Evolutionary conservation across 768 basidiomycete genomes (phyloP), one percentile per base, ranked within the genome.

Genomic region (Auricularia cornea): DNA sequence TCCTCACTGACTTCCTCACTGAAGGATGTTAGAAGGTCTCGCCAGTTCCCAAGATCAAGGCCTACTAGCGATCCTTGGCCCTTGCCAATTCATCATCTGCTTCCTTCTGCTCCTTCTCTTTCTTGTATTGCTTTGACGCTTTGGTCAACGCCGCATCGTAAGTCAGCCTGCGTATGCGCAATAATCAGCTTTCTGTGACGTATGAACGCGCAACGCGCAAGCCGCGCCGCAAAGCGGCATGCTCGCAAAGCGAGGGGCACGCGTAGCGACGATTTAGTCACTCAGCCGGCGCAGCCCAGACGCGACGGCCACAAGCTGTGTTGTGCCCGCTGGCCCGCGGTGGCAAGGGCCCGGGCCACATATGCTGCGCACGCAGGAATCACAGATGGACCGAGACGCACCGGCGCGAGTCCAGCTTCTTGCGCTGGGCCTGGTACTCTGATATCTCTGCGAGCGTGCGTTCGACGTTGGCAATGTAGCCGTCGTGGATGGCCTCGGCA

Each of bases 1-100:
- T 95, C 92, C 70, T 94, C 89, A 10, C 85, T 82, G 0, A 88
- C 87, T 74, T 97, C 93, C 63, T 96, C 92, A 68, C 94, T 94
- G 67, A 1, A 54, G 3, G 29, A 57, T 62, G n/a, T n/a, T n/a
- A n/a, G n/a, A n/a, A n/a, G n/a, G n/a, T n/a, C n/a, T n/a, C n/a
- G n/a, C n/a, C n/a, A n/a, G n/a, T n/a, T n/a, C n/a, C n/a, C n/a
- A n/a, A n/a, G n/a, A n/a, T n/a, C n/a, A n/a, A n/a, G n/a, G 72
- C 86, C 69, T 70, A 94, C 92, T 90, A 94, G 70, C 92, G 85
- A 54, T 85, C 75, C 65, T 84, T 84, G 14, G 89, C 85, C 33
- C 79, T 80, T 52, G 87, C 83, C 65, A 90, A 75, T 69, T 96
- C 94, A 30, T 92, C 89, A 66, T 95, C 90, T 1, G 90, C 87